Evolutionary conservation across 139 green algal species (phyloP).

Genomic region (Tetraselmis chui): DNA sequence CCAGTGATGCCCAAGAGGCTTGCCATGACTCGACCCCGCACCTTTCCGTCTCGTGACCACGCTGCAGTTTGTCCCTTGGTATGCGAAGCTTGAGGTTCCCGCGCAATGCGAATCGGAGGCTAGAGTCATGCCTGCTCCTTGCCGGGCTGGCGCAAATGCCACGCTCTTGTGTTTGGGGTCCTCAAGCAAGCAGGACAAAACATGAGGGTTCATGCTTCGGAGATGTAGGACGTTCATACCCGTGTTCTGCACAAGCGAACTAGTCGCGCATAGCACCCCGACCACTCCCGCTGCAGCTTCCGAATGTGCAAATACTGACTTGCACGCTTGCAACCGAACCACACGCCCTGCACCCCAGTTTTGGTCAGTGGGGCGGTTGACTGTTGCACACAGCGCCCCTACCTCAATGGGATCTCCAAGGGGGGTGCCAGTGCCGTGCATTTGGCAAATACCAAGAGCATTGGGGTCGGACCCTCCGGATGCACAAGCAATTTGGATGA

Average conservation of each 20-base stretch:
- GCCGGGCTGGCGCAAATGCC: neutral
- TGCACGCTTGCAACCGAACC: constrained; percentile 14
- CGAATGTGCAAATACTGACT: constrained; percentile 11
- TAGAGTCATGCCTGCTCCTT: neutral
- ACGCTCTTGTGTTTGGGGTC: neutral
- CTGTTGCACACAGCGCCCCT: constrained; percentile 19
- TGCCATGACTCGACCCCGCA: too few relatives aligned
- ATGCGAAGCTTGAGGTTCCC: neutral
- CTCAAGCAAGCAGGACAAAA: constrained; percentile 9
- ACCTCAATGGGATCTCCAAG: constrained; percentile 59
- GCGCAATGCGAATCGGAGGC: neutral
- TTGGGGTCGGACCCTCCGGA: neutral
- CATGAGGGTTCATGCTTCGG: constrained; percentile 41
- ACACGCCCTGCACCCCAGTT: neutral
- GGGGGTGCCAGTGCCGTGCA: constrained; percentile 53
- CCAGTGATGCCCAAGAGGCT: neutral
- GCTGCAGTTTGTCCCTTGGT: neutral
- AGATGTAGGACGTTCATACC: constrained; percentile 38
- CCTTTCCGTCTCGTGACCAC: neutral
- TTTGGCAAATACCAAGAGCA: constrained; percentile 18
- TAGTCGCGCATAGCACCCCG: constrained; percentile 32
- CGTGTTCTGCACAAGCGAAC: neutral
- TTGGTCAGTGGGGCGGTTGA: neutral
- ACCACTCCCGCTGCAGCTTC: constrained; percentile 44
- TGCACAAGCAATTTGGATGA: constrained; percentile 43